These are phyloP conservation scores for Fomitopsis serialis DNA, from an alignment of 768 basidiomycete species.

Conservation along the genomic window DNA sequence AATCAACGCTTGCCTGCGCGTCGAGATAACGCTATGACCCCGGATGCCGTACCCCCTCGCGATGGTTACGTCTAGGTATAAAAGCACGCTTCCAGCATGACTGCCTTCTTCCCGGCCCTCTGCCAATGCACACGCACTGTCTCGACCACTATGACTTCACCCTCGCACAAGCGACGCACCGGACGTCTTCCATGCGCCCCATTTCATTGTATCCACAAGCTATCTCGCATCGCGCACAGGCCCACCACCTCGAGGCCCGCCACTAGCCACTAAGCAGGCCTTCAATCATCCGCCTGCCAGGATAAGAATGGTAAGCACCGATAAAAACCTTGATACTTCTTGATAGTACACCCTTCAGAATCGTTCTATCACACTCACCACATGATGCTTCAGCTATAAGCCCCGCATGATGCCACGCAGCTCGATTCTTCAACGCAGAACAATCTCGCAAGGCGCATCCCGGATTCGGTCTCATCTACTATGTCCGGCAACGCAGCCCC, in stretches of 20 bases:
- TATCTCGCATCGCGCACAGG: not conserved
- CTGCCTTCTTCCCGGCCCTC: not conserved
- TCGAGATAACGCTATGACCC: too few relatives aligned
- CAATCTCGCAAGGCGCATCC: not conserved
- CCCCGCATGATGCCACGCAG: not conserved
- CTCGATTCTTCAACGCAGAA: not conserved
- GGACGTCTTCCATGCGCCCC: not conserved
- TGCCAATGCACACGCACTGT: not conserved
- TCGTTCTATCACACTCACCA: not conserved
- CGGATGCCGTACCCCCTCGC: too few relatives aligned
- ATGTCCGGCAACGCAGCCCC: not conserved
- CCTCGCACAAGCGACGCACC: not conserved
- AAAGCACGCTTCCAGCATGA: not conserved
- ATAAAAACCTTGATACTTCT: not conserved
- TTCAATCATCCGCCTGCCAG: not conserved
- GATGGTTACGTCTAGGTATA: not conserved
- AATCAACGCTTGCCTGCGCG: too few relatives aligned
- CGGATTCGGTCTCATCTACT: not conserved
- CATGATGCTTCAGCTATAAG: not conserved
- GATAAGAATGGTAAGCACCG: conserved; percentile 2
- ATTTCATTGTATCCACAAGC: not conserved
- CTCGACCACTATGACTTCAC: not conserved
- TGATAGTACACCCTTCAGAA: not conserved
- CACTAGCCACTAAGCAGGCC: not conserved
- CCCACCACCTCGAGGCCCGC: conserved; percentile 1